Percentiles rank a stretch among this genome's conserved stretches.
Evolutionary conservation across 768 basidiomycete genomes (phyloP).

Genomic region (Chlorophyllum brunneum): DNA sequence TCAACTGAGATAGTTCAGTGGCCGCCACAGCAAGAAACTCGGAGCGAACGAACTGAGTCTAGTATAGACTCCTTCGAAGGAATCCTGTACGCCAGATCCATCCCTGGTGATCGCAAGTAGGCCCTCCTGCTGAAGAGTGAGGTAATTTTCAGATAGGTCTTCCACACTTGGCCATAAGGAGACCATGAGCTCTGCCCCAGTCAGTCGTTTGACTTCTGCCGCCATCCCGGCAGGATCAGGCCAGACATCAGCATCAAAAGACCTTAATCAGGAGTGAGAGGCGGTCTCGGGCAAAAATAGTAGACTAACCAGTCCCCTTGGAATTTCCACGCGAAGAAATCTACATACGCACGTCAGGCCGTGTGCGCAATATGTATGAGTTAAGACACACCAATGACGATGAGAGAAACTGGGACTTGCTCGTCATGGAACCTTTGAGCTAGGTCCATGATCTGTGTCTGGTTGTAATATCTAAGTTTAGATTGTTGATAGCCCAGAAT

Average conservation of each 20-base stretch:
- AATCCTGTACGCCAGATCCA: constrained; percentile 31
- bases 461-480: constrained; percentile 33
- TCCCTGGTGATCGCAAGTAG: constrained; percentile 31
- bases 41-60: constrained; percentile 19
- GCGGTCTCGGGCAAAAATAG: not conserved
- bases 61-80: constrained; percentile 33
- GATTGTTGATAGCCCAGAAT: constrained; percentile 33
- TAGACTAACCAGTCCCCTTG: constrained; percentile 32
- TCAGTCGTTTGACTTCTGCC: constrained; percentile 28
- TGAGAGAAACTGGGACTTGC: constrained; percentile 31
- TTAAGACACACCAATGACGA: constrained; percentile 26
- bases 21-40: not conserved
- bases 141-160: constrained; percentile 31
- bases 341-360: constrained; percentile 11
- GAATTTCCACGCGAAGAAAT: constrained; percentile 35
- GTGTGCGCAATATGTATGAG: not conserved
- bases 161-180: constrained; percentile 36
- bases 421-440: constrained; percentile 34
- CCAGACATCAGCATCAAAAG: constrained; percentile 31
- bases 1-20: constrained; percentile 21
- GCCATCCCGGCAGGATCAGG: constrained; percentile 32
- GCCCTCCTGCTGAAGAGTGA: constrained; percentile 26
- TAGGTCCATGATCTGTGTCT: constrained; percentile 28
- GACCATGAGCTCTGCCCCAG: constrained; percentile 36
- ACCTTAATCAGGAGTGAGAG: constrained; percentile 18